A percentile compares a stretch with the other conserved stretches of the same genome.
Evolutionary conservation across 352 stramenopile species (phyloP).

Genomic region (Pythium guiyangense): DNA sequence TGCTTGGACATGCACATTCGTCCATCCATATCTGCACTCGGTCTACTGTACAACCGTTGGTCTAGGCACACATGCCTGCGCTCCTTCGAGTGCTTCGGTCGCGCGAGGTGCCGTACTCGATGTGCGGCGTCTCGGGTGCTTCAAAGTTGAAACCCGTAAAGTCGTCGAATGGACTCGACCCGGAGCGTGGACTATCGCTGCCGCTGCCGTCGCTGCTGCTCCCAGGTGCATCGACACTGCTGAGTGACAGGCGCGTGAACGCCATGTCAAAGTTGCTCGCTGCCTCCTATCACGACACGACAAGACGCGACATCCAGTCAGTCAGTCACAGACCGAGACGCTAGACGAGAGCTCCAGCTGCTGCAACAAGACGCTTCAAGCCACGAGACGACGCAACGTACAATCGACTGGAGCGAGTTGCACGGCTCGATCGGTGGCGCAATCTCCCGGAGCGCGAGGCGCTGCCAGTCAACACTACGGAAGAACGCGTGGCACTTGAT

Average conservation of each 20-base stretch:
- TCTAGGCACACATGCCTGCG: slow-evolving; percentile 12
- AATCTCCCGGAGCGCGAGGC: slow-evolving; percentile 53
- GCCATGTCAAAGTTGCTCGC: slow-evolving; percentile 85
- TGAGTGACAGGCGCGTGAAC: slow-evolving; percentile 68
- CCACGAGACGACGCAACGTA: slow-evolving; percentile 19
- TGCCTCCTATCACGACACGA: slow-evolving; percentile 24
- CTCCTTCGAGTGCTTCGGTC: slow-evolving; percentile 17
- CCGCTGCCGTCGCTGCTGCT: slow-evolving; percentile 11
- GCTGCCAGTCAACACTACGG: slow-evolving; percentile 53
- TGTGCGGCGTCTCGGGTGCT: slow-evolving; percentile 32
- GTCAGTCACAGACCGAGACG: too few species aligned
- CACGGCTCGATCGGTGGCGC: slow-evolving; percentile 68
- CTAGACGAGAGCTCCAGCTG: too few species aligned
- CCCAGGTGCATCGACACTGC: slow-evolving; percentile 29
- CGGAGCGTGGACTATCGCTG: slow-evolving; percentile 15
- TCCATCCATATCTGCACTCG: too few species aligned
- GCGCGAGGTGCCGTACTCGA: slow-evolving; percentile 54
- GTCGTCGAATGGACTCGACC: slow-evolving; percentile 25
- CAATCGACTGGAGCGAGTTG: slow-evolving; percentile 29
- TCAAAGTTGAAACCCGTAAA: slow-evolving; percentile 90
- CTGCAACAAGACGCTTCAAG: neutral
- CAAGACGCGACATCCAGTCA: neutral
- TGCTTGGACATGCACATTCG: too few species aligned
- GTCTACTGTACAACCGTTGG: too few species aligned
- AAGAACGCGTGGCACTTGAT: slow-evolving; percentile 70